Conservation (phyloP, 2,329 filamentous ascomycete species). For the Lecanosticta acicola region DNA sequence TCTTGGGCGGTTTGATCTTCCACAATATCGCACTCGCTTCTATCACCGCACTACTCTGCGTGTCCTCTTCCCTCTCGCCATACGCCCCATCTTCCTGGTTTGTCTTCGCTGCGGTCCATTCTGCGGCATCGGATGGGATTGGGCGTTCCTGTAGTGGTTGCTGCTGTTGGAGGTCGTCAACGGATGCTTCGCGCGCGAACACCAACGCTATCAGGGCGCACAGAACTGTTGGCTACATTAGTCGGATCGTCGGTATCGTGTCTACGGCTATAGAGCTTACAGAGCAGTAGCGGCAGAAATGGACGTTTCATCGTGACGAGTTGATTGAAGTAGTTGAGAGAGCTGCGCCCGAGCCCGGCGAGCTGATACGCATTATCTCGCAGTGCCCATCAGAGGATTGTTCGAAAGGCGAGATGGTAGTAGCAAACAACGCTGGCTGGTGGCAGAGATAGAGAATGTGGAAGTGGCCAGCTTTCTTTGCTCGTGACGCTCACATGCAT, state of each 20-base stretch:
- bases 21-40: conserved; percentile 39
- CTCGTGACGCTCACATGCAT: neutral
- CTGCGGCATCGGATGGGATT: conserved; percentile 5
- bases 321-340: neutral
- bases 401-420: neutral
- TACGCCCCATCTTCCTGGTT: neutral
- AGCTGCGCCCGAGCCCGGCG: conserved; percentile 4
- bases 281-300: conserved; percentile 6
- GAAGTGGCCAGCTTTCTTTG: conserved; percentile 6
- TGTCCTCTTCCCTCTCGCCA: conserved; percentile 2
- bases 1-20: conserved; percentile 38
- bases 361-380: conserved; percentile 6
- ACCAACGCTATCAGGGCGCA: conserved; percentile 15
- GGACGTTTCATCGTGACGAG: conserved; percentile 9
- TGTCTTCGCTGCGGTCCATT: conserved; percentile 4
- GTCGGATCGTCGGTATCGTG: neutral
- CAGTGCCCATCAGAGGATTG: neutral
- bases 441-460: no score
- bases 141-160: conserved; percentile 5
- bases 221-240: conserved; percentile 7
- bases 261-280: neutral
- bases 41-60: conserved; percentile 22
- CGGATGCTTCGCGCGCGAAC: conserved; percentile 12
- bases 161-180: conserved; percentile 9
- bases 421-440: neutral